Percentiles rank a stretch among this genome's conserved stretches.
phyloP scores from a whole-genome alignment of 2,329 filamentous ascomycete species.

The Alternaria solani region DNA sequence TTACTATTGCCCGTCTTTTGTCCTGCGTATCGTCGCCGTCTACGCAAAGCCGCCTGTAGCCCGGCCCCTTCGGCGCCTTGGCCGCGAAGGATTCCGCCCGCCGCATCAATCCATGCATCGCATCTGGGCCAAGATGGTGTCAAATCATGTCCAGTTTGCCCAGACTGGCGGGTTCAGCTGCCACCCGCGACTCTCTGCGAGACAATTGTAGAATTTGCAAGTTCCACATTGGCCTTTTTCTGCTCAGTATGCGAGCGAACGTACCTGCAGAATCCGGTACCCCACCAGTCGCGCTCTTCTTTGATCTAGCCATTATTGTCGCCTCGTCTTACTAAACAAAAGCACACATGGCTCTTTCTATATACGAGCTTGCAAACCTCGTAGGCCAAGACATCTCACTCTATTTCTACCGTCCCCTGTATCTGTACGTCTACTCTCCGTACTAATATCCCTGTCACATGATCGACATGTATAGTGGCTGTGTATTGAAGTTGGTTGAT shows the following conservation, averaged over 20 bases:
- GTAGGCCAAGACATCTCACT: no score
- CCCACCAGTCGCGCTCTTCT: not conserved
- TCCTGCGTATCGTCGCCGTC: not conserved
- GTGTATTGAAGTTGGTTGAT: no score
- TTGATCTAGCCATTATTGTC: no score
- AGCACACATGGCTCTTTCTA: no score
- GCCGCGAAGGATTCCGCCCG: slow-evolving; percentile 20
- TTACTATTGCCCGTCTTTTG: not conserved
- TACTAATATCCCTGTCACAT: no score
- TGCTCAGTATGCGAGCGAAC: not conserved
- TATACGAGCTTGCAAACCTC: no score
- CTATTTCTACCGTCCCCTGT: no score
- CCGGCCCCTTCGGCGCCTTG: slow-evolving; percentile 15
- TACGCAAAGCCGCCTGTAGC: not conserved
- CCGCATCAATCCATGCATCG: slow-evolving; percentile 17
- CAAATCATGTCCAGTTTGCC: slow-evolving; percentile 6
- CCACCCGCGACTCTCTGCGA: not conserved
- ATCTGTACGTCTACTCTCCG: no score
- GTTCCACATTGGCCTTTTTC: not conserved
- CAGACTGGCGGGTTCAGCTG: slow-evolving; percentile 1
- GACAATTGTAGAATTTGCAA: not conserved
- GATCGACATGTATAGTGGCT: no score
- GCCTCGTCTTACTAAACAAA: no score
- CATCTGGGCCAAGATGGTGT: slow-evolving; percentile 1
- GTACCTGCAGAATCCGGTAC: no score